These are phyloP conservation scores for Porphyra umbilicalis DNA, from an alignment of 31 red algal genomes.

Conservation along the genomic window DNA sequence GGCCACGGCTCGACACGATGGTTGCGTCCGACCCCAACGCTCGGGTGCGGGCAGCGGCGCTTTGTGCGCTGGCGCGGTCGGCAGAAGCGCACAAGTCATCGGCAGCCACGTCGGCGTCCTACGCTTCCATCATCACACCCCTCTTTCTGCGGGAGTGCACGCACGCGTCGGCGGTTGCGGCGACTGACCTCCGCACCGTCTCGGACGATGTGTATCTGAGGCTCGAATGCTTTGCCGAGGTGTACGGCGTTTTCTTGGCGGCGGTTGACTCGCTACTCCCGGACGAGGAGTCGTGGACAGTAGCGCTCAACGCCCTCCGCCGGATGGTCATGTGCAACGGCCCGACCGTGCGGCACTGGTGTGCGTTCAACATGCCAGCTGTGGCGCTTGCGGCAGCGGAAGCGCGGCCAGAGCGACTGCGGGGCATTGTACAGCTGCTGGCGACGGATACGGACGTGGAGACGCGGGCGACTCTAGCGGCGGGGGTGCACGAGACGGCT, in stretches of 20 bases:
- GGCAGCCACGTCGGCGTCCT: slow-evolving; percentile 17
- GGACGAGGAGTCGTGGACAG: slow-evolving; percentile 36
- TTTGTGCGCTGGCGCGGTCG: slow-evolving; percentile 47
- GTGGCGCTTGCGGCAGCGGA: slow-evolving; percentile 27
- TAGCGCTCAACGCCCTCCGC: slow-evolving; percentile 31
- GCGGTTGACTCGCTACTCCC: slow-evolving; percentile 22
- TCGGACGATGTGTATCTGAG: slow-evolving; percentile 53
- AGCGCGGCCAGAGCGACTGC: slow-evolving; percentile 16
- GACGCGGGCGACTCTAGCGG: slow-evolving; percentile 56
- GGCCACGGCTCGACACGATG: slow-evolving; percentile 29
- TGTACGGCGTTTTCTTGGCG: slow-evolving; percentile 47
- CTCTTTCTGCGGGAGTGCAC: slow-evolving; percentile 41
- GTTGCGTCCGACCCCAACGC: slow-evolving; percentile 26
- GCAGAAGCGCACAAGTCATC: slow-evolving; percentile 23
- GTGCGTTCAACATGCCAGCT: slow-evolving; percentile 77
- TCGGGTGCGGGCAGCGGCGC: slow-evolving; percentile 31
- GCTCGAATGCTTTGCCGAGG: slow-evolving; percentile 63
- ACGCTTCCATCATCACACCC: slow-evolving; percentile 17
- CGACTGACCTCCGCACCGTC: slow-evolving; percentile 40
- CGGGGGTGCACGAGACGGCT: slow-evolving; percentile 52
- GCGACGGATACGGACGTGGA: slow-evolving; percentile 67
- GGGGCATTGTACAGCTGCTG: slow-evolving; percentile 31
- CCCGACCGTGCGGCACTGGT: slow-evolving; percentile 80
- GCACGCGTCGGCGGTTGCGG: slow-evolving; percentile 22
- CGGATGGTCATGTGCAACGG: slow-evolving; percentile 71